Conservation (phyloP, 495 filamentous ascomycete species). For the Xylaria bambusicola region DNA sequence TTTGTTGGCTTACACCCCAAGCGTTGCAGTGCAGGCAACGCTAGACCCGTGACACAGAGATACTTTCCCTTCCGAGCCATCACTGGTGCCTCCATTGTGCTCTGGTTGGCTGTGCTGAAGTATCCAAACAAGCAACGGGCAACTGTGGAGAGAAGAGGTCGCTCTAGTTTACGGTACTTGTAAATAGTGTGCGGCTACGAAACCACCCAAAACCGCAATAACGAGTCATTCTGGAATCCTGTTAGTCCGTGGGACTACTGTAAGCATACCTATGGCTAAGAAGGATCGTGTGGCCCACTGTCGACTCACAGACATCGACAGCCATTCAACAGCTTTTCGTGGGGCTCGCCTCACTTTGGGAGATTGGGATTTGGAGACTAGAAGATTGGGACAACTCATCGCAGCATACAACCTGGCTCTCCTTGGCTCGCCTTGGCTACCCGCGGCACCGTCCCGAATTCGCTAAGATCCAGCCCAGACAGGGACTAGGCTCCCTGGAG, state of each 20-base stretch:
- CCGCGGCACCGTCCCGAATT: conserved; percentile 25
- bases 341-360: conserved; percentile 34
- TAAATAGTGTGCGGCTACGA: no score
- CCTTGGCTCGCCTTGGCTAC: conserved; percentile 19
- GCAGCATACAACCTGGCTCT: conserved; percentile 18
- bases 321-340: conserved; percentile 32
- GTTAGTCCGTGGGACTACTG: no score
- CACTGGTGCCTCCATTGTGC: not conserved
- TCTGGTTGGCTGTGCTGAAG: conserved; percentile 3
- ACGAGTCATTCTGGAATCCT: conserved; percentile 3
- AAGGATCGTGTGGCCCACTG: conserved; percentile 25
- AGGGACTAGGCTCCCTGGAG: conserved; percentile 26
- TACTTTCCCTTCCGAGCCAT: not conserved
- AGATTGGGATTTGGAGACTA: conserved; percentile 10
- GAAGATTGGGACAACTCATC: conserved; percentile 27
- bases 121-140: conserved; percentile 6
- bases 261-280: conserved; percentile 17
- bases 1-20: conserved; percentile 5
- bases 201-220: conserved; percentile 3
- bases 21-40: conserved; percentile 17
- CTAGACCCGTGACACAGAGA: conserved; percentile 12
- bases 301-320: conserved; percentile 21
- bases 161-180: no score
- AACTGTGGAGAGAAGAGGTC: not conserved
- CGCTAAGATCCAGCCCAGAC: conserved; percentile 31